These are phyloP conservation scores for Aspergillus sojae DNA, from an alignment of 2,329 filamentous ascomycete species.

Conservation along the genomic window DNA sequence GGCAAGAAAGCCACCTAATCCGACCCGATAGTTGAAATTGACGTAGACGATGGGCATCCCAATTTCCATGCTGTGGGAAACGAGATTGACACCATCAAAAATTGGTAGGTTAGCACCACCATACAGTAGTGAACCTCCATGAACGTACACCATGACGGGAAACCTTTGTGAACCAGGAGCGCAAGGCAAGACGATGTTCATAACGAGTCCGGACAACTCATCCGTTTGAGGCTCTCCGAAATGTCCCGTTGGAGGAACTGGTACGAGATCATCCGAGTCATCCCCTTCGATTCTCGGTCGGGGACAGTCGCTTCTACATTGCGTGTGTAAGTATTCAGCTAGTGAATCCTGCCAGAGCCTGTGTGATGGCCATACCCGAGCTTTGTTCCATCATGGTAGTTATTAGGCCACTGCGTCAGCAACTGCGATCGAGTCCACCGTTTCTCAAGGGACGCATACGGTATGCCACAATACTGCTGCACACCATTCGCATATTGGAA, in stretches of 20 bases:
- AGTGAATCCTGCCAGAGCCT: neutral
- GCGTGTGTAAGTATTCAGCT: neutral
- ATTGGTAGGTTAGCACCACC: slow-evolving; percentile 30
- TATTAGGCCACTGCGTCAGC: slow-evolving; percentile 19
- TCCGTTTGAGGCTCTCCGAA: slow-evolving; percentile 17
- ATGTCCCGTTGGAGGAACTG: slow-evolving; percentile 25
- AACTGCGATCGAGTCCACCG: slow-evolving; percentile 27
- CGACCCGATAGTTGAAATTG: slow-evolving; percentile 32
- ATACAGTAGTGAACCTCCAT: slow-evolving; percentile 31
- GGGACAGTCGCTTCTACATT: slow-evolving; percentile 25
- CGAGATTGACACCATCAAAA: slow-evolving; percentile 29
- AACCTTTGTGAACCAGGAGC: slow-evolving; percentile 7
- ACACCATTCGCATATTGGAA: slow-evolving; percentile 25
- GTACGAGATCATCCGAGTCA: slow-evolving; percentile 25
- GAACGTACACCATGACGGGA: slow-evolving; percentile 30
- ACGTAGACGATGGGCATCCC: slow-evolving; percentile 24
- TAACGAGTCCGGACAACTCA: slow-evolving; percentile 26
- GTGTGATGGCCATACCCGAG: slow-evolving; percentile 18
- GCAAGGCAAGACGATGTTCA: slow-evolving; percentile 29
- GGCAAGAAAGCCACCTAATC: slow-evolving; percentile 29
- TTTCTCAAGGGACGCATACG: slow-evolving; percentile 26
- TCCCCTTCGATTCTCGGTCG: slow-evolving; percentile 24
- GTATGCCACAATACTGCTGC: slow-evolving; percentile 30
- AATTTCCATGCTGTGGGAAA: slow-evolving; percentile 24
- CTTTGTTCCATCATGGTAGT: slow-evolving; percentile 27